Evolutionary conservation across 345 rosid species (phyloP), one percentile per base, ranked within the genome.

Genomic region (Gossypium longicalyx): DNA sequence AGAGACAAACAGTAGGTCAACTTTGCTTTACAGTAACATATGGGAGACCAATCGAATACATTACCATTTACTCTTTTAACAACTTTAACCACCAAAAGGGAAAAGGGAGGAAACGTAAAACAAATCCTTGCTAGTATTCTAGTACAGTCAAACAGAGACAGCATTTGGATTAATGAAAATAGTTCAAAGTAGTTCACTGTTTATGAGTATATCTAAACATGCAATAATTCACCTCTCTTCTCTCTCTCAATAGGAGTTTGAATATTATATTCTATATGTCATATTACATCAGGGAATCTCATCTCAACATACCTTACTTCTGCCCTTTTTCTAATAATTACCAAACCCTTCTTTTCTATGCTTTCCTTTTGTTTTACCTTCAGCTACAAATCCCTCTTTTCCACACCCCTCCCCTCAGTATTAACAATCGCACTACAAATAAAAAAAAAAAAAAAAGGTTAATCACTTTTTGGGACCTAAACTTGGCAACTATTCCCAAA

Each of bases 271-370:
- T 16, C n/a, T 49, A 67, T 49, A 74, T 84, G 86, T 80, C 87
- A 81, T 80, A 84, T 78, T 83, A 80, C 85, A 76, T 70, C 77
- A 72, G 83, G 80, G 86, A 87, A 85, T 79, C 89, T 81, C 83
- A 78, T 80, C 86, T 74, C 77, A 72, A 68, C 76, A 77, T 63
- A 54, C 88, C 83, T 78, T 65, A 60, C 84, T 79, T 85, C 82
- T 73, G 63, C 82, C 67, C 77, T 68, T 77, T 75, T 17, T 12
- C 23, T 78, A 73, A 84, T 84, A 23, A 84, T 85, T 81, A 71
- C 80, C 80, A 56, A 72, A 70, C 66, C 84, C 75, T 75, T 85
- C 81, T 81, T 78, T 87, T 83, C 80, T 71, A 27, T 76, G 71
- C 81, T 78, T 80, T 20, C 60, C 62, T 22, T 57, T 57, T 60